Base-by-base conservation (phyloP, 805 yeast species). In the Teunomyces stri region DNA sequence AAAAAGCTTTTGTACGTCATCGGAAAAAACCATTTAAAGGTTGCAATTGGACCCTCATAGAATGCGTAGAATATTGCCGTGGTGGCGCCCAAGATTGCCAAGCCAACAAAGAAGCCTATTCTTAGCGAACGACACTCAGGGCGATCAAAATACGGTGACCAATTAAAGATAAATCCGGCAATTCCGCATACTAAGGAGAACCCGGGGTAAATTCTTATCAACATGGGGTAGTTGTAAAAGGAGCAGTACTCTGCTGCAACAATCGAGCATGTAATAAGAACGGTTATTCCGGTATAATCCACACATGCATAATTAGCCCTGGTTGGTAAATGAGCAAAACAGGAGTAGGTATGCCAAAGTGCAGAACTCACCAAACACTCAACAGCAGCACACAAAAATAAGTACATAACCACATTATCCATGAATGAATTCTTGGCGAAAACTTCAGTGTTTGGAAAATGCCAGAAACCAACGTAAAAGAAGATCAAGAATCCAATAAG, bases 241-340 rank as follows among this genome's bases (percentile, higher is more conserved):
- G 91, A 77, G 15, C 88, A 80, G 64, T 88, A 90, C 65, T 92
- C 96, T 0, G 92, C 85, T 3, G 96, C 81, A 39, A 94, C 71
- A 40, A 94, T 86, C 2, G 96, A 87, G 12, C 96, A 92, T 0
- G 96, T 86, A 56, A 92, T 91, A 53, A 94, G 71, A 11, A 90
- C 78, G 0, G 97, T 89, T 55, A 92, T 92, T 2, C 99, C 99
- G 5, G 96, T 85, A 66, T 92, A 92, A 69, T 92, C 99, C 37
- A 91, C 82, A 65, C 99, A 94, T 0, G 97, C 97, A 68, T 87
- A 89, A 45, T 81, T 79, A 53, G 83, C 76, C 62, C 96, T 78
- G 52, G 82, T 63, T 16, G 71, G 58, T 39, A 86, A 65, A 43
- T 77, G 76, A 13, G 92, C 81, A 53, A 89, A 87, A 51, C 89